These are phyloP conservation scores for Trichoderma semiorbis DNA, from an alignment of 2,329 filamentous ascomycete genomes.

Conservation along the genomic window DNA sequence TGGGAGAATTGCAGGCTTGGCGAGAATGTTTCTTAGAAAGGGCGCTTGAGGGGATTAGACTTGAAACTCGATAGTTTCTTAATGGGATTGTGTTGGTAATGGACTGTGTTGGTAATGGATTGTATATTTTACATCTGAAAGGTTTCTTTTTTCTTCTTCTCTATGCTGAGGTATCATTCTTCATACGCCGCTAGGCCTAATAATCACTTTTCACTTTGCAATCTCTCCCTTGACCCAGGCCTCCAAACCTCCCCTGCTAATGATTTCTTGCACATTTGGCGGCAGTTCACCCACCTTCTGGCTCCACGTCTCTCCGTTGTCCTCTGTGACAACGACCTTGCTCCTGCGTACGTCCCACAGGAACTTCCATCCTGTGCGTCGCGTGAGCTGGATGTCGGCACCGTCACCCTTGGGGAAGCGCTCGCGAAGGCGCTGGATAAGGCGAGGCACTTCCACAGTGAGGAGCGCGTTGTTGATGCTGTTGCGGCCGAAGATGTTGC, in stretches of 20 bases:
- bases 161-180: neutral
- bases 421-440: slow-evolving; percentile 64
- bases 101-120: neutral
- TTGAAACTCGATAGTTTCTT: neutral
- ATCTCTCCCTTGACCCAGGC: slow-evolving; percentile 78
- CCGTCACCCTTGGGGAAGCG: slow-evolving; percentile 51
- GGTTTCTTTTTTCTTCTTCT: neutral
- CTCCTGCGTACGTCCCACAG: slow-evolving; percentile 75
- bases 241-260: slow-evolving; percentile 57
- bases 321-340: slow-evolving; percentile 68
- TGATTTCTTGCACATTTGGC: slow-evolving; percentile 79
- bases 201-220: neutral
- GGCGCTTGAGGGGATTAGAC: neutral
- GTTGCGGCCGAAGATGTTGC: slow-evolving; percentile 78
- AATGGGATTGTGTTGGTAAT: neutral
- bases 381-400: slow-evolving; percentile 46
- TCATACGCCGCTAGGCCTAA: neutral
- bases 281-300: slow-evolving; percentile 81
- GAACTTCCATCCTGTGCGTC: slow-evolving; percentile 78
- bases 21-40: neutral
- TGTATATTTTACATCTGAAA: neutral
- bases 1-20: neutral
- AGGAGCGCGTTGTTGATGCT: slow-evolving; percentile 71
- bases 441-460: slow-evolving; percentile 64
- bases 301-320: slow-evolving; percentile 63